A percentile compares a stretch with the other conserved stretches of the same genome.
Conservation (phyloP, 345 rosid genomes). For the Syzygium aromaticum region DNA sequence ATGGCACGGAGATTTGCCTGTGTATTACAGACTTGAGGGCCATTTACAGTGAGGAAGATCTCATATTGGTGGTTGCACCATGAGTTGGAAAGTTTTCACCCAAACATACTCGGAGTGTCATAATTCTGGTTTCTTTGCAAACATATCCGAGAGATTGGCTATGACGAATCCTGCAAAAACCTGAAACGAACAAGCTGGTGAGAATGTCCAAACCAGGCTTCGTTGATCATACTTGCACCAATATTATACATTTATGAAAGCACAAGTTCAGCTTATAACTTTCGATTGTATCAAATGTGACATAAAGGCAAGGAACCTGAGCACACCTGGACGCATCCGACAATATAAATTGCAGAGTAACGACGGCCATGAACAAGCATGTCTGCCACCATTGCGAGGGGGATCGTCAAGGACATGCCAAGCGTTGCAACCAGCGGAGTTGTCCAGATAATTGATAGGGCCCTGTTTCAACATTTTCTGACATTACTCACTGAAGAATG, state of each 20-base stretch:
- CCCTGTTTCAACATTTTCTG: slow-evolving; percentile 35
- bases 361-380: slow-evolving; percentile 63
- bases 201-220: not conserved
- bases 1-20: not conserved
- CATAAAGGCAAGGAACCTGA: not conserved
- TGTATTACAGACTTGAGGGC: not conserved
- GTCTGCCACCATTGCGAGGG: slow-evolving; percentile 85
- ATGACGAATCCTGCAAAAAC: slow-evolving; percentile 55
- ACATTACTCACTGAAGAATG: not conserved
- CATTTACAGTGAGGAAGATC: not conserved
- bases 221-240: not conserved
- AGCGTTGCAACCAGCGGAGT: slow-evolving; percentile 74
- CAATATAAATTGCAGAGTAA: slow-evolving; percentile 57
- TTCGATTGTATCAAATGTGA: not conserved
- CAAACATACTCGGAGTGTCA: not conserved
- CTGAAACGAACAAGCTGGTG: slow-evolving; percentile 9
- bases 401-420: slow-evolving; percentile 80
- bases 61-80: not conserved
- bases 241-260: not conserved
- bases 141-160: slow-evolving; percentile 37
- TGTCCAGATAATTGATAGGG: slow-evolving; percentile 80
- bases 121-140: slow-evolving; percentile 10
- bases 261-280: not conserved
- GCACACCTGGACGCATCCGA: slow-evolving; percentile 65
- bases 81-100: not conserved